Base-by-base conservation (phyloP, 331 rosid genomes). In the Acacia concinna region DNA sequence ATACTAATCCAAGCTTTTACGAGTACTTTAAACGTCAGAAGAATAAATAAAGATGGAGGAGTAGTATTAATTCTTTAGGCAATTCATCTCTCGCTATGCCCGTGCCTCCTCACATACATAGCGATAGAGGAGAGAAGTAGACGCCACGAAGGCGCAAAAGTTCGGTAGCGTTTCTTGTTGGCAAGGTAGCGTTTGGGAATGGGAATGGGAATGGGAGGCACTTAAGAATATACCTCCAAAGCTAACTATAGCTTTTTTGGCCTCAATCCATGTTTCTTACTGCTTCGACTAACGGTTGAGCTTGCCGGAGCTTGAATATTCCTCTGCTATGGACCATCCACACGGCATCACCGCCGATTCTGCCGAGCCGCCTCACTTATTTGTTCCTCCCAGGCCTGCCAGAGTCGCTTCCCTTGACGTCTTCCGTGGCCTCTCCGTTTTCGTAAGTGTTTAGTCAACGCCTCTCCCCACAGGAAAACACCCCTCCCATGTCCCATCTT, bases 361-460 rank as follows among this genome's bases (percentile, higher is more conserved):
- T 41, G 81, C 56, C 3, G 79, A 80, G 41, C 80, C 15, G 23
- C 79, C 85, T 35, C 79, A 17, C 23, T 23, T 81, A 2, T 27
- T 14, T 30, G 56, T 7, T 43, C 28, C 21, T 71, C 51, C 14
- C 23, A 23, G 27, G 71, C 40, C 86, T 59, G 64, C 88, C 25
- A 89, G 98, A 43, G 86, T 94, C 73, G 91, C 88, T 74, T 94
- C 98, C 28, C 83, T 94, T 44, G 98, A 94, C 34, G 97, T 92
- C 86, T 92, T 92, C 82, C 97, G 98, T 12, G 98, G 98, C 71
- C 95, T 94, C 86, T 89, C 92, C 75, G 97, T 94, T 81, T 85
- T 94, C 46, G 98, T 91, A 71, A 85, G 89, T 80, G 18, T 62
- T 15, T 17, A 2, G 68, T 62, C 68, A 62, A 62, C 40, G 68